These are phyloP conservation scores for Cyberlindnera galapagoensis DNA, from an alignment of 805 yeast genomes.

Conservation along the genomic window DNA sequence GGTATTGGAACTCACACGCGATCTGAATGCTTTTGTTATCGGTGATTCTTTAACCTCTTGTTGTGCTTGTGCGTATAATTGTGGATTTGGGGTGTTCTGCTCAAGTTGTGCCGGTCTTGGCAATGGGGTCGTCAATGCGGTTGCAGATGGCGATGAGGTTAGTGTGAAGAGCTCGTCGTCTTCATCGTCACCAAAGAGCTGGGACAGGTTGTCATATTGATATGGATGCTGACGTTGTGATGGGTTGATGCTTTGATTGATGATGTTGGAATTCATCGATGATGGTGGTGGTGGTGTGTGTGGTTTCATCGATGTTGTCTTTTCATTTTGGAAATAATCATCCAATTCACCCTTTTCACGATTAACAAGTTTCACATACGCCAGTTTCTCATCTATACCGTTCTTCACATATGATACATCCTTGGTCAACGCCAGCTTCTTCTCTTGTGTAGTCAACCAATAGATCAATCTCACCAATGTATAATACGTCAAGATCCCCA, in stretches of 20 bases:
- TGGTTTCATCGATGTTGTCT: conserved; percentile 1
- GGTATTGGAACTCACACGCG: conserved; percentile 11
- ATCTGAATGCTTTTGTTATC: conserved; percentile 16
- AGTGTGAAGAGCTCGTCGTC: conserved; percentile 1
- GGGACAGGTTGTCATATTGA: no score
- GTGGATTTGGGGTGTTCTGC: not conserved
- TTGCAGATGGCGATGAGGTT: not conserved
- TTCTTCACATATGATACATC: conserved; percentile 2
- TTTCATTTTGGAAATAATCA: conserved; percentile 8
- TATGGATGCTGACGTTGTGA: no score
- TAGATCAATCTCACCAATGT: conserved; percentile 16
- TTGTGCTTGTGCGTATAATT: no score
- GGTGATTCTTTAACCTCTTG: conserved; percentile 6
- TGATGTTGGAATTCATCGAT: no score
- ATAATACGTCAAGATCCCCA: conserved; percentile 20
- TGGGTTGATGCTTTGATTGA: no score
- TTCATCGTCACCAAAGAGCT: conserved; percentile 1
- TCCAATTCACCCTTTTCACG: no score
- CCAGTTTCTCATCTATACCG: no score
- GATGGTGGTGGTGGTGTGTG: conserved; percentile 2
- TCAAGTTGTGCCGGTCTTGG: not conserved
- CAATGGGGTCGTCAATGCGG: not conserved
- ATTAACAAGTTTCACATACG: no score
- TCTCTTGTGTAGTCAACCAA: conserved; percentile 18
- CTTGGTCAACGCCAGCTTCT: conserved; percentile 4